Percentiles rank a stretch among this genome's conserved stretches.
phyloP scores from a whole-genome alignment of 129 eudicot species.

The Oenanthe sinensis region DNA sequence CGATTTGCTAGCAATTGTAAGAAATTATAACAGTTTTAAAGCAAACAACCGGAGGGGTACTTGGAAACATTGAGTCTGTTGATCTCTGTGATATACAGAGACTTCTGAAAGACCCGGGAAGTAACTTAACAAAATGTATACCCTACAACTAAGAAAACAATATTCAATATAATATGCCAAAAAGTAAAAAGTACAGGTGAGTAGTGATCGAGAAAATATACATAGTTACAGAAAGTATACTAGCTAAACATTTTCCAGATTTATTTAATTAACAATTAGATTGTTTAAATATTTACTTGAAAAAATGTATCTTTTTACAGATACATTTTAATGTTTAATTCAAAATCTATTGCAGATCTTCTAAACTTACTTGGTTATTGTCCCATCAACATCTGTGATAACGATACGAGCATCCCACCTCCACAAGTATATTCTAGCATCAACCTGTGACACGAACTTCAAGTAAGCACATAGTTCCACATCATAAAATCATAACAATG shows the following conservation, averaged over 20 bases:
- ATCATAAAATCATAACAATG: neutral
- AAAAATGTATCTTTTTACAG: neutral
- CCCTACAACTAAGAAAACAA: neutral
- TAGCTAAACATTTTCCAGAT: neutral
- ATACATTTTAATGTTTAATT: neutral
- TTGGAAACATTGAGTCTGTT: neutral
- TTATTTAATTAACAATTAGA: neutral
- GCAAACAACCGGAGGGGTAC: neutral
- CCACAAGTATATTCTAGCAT: slow-evolving; percentile 92
- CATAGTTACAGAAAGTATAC: neutral
- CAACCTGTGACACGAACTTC: slow-evolving; percentile 49
- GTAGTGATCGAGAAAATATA: neutral
- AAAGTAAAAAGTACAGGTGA: too few species aligned
- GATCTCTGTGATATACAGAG: neutral
- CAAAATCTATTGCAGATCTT: neutral
- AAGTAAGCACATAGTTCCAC: slow-evolving; percentile 18
- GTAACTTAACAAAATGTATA: neutral
- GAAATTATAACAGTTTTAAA: neutral
- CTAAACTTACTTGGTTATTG: slow-evolving; percentile 71
- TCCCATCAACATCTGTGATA: slow-evolving; percentile 98
- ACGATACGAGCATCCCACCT: slow-evolving; percentile 85
- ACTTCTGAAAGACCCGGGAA: neutral
- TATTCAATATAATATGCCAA: too few species aligned
- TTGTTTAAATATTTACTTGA: neutral
- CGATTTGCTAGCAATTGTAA: neutral